Percentiles rank a stretch among this genome's conserved stretches.
Evolutionary conservation across 2,329 filamentous ascomycete genomes (phyloP).

Genomic region (Talaromyces funiculosus): DNA sequence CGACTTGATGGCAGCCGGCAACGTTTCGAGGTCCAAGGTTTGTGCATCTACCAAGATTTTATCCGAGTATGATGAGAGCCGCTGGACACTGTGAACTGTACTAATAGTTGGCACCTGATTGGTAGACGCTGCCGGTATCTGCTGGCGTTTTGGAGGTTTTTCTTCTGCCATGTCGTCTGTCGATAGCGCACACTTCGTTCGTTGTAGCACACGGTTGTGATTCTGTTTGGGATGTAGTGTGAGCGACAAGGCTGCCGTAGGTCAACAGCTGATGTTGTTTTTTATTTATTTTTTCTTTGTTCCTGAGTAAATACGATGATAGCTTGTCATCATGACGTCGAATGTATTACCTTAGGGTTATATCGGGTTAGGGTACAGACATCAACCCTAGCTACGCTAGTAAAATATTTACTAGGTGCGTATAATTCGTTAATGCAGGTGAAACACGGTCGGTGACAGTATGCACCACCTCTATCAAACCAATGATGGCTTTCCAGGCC

Average conservation of each 20-base stretch:
- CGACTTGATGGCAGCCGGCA: not conserved
- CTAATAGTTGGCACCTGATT: conserved; percentile 15
- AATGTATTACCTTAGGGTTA: not conserved
- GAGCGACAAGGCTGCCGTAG: not conserved
- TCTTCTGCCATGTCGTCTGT: not conserved
- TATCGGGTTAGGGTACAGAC: not conserved
- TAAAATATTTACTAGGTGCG: too few relatives aligned
- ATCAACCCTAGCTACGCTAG: too few relatives aligned
- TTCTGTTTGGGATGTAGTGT: not conserved
- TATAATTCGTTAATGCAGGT: too few relatives aligned
- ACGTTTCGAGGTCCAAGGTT: not conserved
- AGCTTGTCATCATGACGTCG: conserved; percentile 7
- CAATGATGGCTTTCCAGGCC: too few relatives aligned
- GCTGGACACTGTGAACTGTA: conserved; percentile 10
- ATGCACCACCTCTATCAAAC: too few relatives aligned
- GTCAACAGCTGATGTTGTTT: not conserved
- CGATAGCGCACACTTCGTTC: not conserved
- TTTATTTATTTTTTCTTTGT: not conserved
- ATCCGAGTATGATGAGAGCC: conserved; percentile 14
- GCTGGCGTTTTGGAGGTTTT: not conserved
- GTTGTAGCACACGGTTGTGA: not conserved
- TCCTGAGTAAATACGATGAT: not conserved
- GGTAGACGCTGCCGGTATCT: conserved; percentile 14
- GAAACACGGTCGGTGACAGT: too few relatives aligned
- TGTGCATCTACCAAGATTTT: not conserved